Evolutionary conservation across 129 eudicot genomes (phyloP).

Genomic region (Kitagawia praeruptora): DNA sequence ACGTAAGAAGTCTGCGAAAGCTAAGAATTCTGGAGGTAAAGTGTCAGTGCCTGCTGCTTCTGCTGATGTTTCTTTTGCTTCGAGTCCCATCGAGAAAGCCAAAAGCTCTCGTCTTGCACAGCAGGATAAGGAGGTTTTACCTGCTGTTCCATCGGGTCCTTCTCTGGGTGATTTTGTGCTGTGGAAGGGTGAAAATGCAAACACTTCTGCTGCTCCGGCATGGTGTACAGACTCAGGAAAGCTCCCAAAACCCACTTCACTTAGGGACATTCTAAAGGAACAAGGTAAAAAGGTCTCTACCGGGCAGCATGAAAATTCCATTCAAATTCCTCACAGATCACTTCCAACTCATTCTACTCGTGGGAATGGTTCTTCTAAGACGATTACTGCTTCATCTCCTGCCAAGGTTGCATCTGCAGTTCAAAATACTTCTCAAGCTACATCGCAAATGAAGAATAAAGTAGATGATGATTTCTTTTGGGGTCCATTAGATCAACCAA

Average conservation of each 20-base stretch:
- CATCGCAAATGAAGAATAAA: constrained; percentile 47
- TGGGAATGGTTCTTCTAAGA: constrained; percentile 47
- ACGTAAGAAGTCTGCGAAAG: constrained; percentile 82
- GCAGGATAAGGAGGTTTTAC: constrained; percentile 52
- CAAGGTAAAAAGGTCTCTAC: constrained; percentile 60
- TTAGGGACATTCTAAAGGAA: constrained; percentile 85
- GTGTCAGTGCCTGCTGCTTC: constrained; percentile 32
- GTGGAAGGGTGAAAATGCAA: constrained; percentile 76
- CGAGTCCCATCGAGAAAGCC: constrained; percentile 52
- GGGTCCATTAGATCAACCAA: constrained; percentile 88
- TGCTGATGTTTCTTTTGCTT: constrained; percentile 36
- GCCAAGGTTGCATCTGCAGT: constrained; percentile 59
- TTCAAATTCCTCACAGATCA: constrained; percentile 45
- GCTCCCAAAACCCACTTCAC: constrained; percentile 37
- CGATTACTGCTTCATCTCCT: constrained; percentile 40
- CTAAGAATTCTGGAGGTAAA: constrained; percentile 58
- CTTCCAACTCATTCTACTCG: constrained; percentile 32
- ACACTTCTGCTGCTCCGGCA: constrained; percentile 75
- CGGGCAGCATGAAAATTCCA: constrained; percentile 21
- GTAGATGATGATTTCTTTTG: constrained; percentile 89
- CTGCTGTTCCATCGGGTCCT: constrained; percentile 74
- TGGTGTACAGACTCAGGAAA: constrained; percentile 84
- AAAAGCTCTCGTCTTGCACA: constrained; percentile 40
- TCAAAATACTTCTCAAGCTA: constrained; percentile 28
- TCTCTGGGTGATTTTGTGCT: constrained; percentile 83